These are phyloP conservation scores for Starmerella sp. DNA, from an alignment of 805 yeast genomes.

Conservation along the genomic window DNA sequence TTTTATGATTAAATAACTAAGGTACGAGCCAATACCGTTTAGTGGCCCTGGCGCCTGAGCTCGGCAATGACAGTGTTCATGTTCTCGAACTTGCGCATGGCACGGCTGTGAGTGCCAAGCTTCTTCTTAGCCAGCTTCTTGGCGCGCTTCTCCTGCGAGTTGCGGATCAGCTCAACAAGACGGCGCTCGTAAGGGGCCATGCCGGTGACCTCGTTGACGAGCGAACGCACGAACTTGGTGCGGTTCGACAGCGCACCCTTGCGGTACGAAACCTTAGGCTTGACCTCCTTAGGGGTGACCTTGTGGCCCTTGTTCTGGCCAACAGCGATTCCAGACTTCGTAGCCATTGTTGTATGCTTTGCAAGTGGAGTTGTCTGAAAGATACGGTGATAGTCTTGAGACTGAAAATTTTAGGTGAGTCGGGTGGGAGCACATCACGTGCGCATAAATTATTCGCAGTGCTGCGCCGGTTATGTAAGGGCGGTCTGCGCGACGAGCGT, in stretches of 20 bases:
- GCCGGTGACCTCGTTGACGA: constrained; percentile 96
- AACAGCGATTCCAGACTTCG: constrained; percentile 71
- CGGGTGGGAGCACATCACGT: constrained; percentile 6
- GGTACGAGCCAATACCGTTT: constrained; percentile 8
- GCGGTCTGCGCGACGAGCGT: not conserved
- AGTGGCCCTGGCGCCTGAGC: constrained; percentile 49
- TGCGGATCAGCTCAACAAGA: constrained; percentile 97
- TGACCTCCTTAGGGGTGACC: constrained; percentile 72
- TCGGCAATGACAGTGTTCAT: constrained; percentile 93
- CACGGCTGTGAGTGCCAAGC: constrained; percentile 99
- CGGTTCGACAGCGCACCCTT: constrained; percentile 95
- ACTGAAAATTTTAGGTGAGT: constrained; percentile 19
- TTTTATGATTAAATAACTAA: constrained; percentile 10
- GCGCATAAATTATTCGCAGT: not conserved
- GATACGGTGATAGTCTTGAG: not conserved
- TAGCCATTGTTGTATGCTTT: constrained; percentile 18
- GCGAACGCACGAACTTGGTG: constrained; percentile 87
- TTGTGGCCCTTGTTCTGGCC: constrained; percentile 99
- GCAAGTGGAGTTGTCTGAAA: constrained; percentile 1
- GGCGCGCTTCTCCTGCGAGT: constrained; percentile 99
- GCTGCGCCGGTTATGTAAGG: not conserved
- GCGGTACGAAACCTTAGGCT: constrained; percentile 86
- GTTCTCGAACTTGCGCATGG: constrained; percentile 98
- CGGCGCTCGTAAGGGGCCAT: constrained; percentile 99
- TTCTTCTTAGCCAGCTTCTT: constrained; percentile 99